Conservation (phyloP, 2,329 filamentous ascomycete species). For the Venturia pyrina region DNA sequence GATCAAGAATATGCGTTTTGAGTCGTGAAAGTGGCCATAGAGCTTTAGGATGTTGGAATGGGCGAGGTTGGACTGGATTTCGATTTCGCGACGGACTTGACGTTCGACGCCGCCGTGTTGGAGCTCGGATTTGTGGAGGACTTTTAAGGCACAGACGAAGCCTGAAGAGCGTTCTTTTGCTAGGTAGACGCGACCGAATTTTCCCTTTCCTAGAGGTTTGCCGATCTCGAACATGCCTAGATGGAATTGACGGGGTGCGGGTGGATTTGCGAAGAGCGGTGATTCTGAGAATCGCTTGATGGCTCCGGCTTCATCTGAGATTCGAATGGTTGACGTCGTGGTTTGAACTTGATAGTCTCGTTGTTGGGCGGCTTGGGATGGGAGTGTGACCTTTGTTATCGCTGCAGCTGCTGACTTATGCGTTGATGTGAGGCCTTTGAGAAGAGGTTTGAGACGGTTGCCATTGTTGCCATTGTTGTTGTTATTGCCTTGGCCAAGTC, state of each 20-base stretch:
- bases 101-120: slow-evolving; percentile 75
- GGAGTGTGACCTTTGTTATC: slow-evolving; percentile 55
- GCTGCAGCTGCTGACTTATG: slow-evolving; percentile 34
- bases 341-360: slow-evolving; percentile 20
- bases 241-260: slow-evolving; percentile 53
- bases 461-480: slow-evolving; percentile 36
- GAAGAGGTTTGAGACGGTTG: slow-evolving; percentile 64
- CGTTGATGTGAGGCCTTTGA: slow-evolving; percentile 54
- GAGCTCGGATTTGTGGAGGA: slow-evolving; percentile 74
- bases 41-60: slow-evolving; percentile 79
- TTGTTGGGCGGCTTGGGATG: slow-evolving; percentile 54
- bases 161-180: slow-evolving; percentile 68
- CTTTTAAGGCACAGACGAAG: slow-evolving; percentile 80
- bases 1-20: slow-evolving; percentile 78
- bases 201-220: slow-evolving; percentile 75
- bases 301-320: slow-evolving; percentile 23
- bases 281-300: slow-evolving; percentile 43
- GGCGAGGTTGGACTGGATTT: slow-evolving; percentile 79
- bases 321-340: slow-evolving; percentile 29
- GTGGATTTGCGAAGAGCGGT: slow-evolving; percentile 24
- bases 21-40: slow-evolving; percentile 83
- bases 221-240: slow-evolving; percentile 93
- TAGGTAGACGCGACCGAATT: slow-evolving; percentile 79
- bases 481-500: slow-evolving; percentile 31
- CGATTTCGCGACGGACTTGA: slow-evolving; percentile 78